A percentile compares a stretch with the other conserved stretches of the same genome.
These are phyloP conservation scores for Tricholoma saponaceum DNA, from an alignment of 768 basidiomycete species.

Conservation along the genomic window DNA sequence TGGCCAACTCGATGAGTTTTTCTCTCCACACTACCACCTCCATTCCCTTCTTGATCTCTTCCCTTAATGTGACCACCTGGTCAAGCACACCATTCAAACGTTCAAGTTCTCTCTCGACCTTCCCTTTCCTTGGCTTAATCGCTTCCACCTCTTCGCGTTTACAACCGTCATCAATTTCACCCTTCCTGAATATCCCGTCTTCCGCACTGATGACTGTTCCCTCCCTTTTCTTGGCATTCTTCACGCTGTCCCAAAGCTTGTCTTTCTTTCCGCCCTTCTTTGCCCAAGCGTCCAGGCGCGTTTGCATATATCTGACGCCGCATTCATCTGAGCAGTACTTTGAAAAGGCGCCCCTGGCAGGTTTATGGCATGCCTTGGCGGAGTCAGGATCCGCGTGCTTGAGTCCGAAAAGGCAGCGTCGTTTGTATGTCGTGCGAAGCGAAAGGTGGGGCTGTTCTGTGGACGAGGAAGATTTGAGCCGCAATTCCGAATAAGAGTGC, in stretches of 20 bases:
- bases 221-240: conserved; percentile 64
- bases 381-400: conserved; percentile 60
- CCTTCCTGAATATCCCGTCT: conserved; percentile 17
- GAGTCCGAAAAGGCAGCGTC: conserved; percentile 69
- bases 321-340: conserved; percentile 93
- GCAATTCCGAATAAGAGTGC: not conserved
- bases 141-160: conserved; percentile 20
- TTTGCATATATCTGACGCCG: conserved; percentile 69
- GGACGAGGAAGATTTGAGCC: not conserved
- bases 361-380: conserved; percentile 69
- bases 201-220: conserved; percentile 55
- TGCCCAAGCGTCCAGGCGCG: conserved; percentile 57
- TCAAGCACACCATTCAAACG: conserved; percentile 52
- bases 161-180: conserved; percentile 20
- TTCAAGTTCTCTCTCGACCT: conserved; percentile 51
- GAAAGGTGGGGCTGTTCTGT: conserved; percentile 57
- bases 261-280: conserved; percentile 60
- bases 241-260: conserved; percentile 71
- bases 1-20: conserved; percentile 61
- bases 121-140: conserved; percentile 33
- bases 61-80: conserved; percentile 55
- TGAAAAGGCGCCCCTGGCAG: conserved; percentile 77
- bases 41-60: conserved; percentile 63
- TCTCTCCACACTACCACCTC: conserved; percentile 70
- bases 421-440: conserved; percentile 75